phyloP scores from a whole-genome alignment of 2,329 filamentous ascomycete species.

The Curvularia spicifera region DNA sequence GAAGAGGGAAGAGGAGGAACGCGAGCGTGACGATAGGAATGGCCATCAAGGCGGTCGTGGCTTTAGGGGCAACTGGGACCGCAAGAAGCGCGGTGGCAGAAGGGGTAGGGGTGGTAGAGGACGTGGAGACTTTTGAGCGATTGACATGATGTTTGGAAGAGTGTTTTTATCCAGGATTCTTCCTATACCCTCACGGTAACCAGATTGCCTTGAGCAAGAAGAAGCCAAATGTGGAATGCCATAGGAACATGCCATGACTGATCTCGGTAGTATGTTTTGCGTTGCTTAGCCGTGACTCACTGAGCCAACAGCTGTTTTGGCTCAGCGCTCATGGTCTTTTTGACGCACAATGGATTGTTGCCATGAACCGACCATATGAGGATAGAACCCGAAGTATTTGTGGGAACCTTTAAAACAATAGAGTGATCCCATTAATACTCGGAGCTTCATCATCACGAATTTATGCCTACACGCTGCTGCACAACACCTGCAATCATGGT shows the following conservation, averaged over 20 bases:
- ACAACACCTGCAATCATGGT: too few relatives aligned
- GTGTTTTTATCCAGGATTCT: not conserved
- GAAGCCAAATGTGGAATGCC: not conserved
- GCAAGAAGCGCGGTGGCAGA: conserved; percentile 41
- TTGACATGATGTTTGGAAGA: not conserved
- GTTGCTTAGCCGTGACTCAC: not conserved
- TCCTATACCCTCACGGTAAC: not conserved
- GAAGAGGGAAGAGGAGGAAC: conserved; percentile 50
- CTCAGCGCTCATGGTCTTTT: not conserved
- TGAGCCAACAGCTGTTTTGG: not conserved
- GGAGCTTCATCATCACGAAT: too few relatives aligned
- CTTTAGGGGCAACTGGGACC: conserved; percentile 45
- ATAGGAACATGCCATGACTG: not conserved
- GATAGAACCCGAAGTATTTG: too few relatives aligned
- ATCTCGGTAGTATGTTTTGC: not conserved
- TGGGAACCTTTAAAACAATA: too few relatives aligned
- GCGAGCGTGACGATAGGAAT: conserved; percentile 47
- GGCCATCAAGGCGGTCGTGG: conserved; percentile 40
- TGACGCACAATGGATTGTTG: too few relatives aligned
- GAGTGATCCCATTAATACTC: too few relatives aligned
- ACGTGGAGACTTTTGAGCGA: conserved; percentile 25
- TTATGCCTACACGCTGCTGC: too few relatives aligned
- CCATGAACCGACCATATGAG: too few relatives aligned
- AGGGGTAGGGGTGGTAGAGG: conserved; percentile 32
- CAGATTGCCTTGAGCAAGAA: not conserved